phyloP scores from a whole-genome alignment of 495 filamentous ascomycete species.

The Penicillium maclennaniae region DNA sequence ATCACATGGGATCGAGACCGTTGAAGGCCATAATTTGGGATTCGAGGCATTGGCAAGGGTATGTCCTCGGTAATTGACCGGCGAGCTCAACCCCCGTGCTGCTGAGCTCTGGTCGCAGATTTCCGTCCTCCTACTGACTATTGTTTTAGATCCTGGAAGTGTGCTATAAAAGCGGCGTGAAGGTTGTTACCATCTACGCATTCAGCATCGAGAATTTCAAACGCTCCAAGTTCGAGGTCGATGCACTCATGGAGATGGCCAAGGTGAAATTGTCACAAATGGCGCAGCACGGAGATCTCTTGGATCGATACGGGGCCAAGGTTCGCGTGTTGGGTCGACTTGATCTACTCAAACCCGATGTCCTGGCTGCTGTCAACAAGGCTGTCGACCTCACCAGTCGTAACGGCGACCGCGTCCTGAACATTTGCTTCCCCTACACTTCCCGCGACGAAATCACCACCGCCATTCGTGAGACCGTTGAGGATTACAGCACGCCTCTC shows the following conservation, averaged over 20 bases:
- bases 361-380: constrained; percentile 78
- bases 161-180: constrained; percentile 91
- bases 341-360: constrained; percentile 76
- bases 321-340: constrained; percentile 80
- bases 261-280: constrained; percentile 90
- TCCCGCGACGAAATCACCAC: constrained; percentile 92
- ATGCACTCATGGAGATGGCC: constrained; percentile 96
- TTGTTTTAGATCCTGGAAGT: constrained; percentile 77
- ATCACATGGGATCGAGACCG: constrained; percentile 86
- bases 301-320: constrained; percentile 88
- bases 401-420: constrained; percentile 80
- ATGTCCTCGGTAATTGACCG: constrained; percentile 10
- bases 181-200: constrained; percentile 94
- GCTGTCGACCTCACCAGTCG: constrained; percentile 77
- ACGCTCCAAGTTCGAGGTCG: constrained; percentile 94
- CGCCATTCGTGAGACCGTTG: constrained; percentile 82
- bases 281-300: constrained; percentile 84
- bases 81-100: constrained; percentile 8
- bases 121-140: background rate
- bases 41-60: constrained; percentile 91
- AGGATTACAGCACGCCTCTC: constrained; percentile 70
- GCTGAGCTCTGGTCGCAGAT: background rate
- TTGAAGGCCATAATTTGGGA: constrained; percentile 94
- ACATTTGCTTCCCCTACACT: constrained; percentile 97
- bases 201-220: constrained; percentile 99